Conservation (phyloP, 805 yeast species). For the Metschnikowia noctiluminum region DNA sequence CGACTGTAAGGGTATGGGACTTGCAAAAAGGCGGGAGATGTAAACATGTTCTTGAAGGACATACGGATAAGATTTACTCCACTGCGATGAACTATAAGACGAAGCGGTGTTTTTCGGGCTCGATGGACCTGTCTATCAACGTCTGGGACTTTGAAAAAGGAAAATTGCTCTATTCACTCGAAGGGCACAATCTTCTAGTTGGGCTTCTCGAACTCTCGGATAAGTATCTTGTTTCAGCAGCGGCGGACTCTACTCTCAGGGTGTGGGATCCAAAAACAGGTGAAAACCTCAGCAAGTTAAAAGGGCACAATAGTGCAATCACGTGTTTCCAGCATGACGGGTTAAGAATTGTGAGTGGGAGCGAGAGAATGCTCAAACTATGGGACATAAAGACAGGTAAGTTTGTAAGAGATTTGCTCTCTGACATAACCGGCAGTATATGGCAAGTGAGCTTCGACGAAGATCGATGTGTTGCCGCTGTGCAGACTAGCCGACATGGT, state of each 20-base stretch:
- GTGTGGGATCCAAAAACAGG: constrained; percentile 90
- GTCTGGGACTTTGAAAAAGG: constrained; percentile 89
- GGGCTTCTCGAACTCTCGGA: constrained; percentile 80
- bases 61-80: constrained; percentile 83
- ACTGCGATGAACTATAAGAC: constrained; percentile 76
- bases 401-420: constrained; percentile 67
- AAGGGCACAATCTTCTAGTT: constrained; percentile 87
- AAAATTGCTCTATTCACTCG: constrained; percentile 60
- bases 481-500: constrained; percentile 53
- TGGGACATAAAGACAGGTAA: constrained; percentile 83
- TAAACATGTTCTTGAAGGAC: constrained; percentile 73
- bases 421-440: constrained; percentile 76
- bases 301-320: constrained; percentile 83
- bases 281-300: constrained; percentile 59
- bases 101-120: constrained; percentile 82
- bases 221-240: constrained; percentile 82
- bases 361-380: constrained; percentile 79
- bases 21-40: constrained; percentile 65
- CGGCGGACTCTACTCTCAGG: constrained; percentile 89
- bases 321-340: constrained; percentile 92
- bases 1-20: constrained; percentile 91
- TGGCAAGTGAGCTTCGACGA: constrained; percentile 94
- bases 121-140: constrained; percentile 83
- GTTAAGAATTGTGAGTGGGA: constrained; percentile 80
- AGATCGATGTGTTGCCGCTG: constrained; percentile 86